Evolutionary conservation across 1,284 basidiomycete species (phyloP).

Genomic region (Sanguinoderma infundibulare): DNA sequence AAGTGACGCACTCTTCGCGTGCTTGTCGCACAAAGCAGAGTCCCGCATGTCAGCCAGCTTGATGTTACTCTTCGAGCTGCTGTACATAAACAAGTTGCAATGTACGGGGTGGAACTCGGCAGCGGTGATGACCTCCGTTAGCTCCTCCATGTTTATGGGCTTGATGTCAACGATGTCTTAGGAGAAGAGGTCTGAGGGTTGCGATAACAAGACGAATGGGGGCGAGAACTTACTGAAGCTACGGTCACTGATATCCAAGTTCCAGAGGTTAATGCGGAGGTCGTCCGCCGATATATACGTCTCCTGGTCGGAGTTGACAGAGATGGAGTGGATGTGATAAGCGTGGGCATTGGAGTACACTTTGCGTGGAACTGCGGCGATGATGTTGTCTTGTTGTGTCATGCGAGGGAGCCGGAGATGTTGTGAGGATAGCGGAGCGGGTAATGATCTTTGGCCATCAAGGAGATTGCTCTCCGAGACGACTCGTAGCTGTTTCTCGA

Average conservation of each 20-base stretch:
- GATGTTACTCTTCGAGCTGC: slow-evolving; percentile 99
- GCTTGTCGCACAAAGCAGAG: slow-evolving; percentile 94
- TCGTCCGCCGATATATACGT: slow-evolving; percentile 99
- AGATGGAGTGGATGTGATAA: slow-evolving; percentile 99
- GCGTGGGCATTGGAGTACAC: slow-evolving; percentile 99
- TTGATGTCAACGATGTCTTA: slow-evolving; percentile 99
- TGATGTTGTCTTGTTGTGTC: slow-evolving; percentile 95
- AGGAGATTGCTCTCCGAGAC: slow-evolving; percentile 97
- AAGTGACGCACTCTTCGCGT: slow-evolving; percentile 86
- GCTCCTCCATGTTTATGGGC: slow-evolving; percentile 99
- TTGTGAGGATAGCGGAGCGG: slow-evolving; percentile 57
- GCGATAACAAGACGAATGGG: not conserved
- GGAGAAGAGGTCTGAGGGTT: no score
- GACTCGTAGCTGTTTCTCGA: slow-evolving; percentile 96
- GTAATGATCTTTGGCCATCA: slow-evolving; percentile 72
- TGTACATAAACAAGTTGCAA: slow-evolving; percentile 99
- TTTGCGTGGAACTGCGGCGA: slow-evolving; percentile 97
- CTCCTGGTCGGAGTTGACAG: slow-evolving; percentile 99
- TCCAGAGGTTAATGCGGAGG: slow-evolving; percentile 97
- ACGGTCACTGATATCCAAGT: slow-evolving; percentile 97
- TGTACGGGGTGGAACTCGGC: slow-evolving; percentile 98
- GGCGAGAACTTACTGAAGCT: slow-evolving; percentile 86
- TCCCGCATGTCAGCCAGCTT: slow-evolving; percentile 99
- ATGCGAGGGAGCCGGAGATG: slow-evolving; percentile 87
- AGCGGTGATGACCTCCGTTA: slow-evolving; percentile 99